phyloP scores from a whole-genome alignment of 768 basidiomycete species.

The Udeniomyces megalosporus region DNA sequence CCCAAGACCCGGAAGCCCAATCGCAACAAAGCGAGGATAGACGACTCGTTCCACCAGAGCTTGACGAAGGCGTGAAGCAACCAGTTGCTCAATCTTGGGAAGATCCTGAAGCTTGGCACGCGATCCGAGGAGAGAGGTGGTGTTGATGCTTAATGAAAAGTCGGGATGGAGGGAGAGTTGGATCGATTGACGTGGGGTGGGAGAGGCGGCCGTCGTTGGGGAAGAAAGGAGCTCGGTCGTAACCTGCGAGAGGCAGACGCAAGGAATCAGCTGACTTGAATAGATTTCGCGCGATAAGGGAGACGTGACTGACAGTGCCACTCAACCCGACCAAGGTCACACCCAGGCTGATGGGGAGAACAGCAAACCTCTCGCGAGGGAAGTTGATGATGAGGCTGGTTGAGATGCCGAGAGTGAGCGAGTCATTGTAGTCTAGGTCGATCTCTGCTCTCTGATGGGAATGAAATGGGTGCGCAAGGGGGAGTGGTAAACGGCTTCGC shows the following conservation, averaged over 20 bases:
- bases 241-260: too few species aligned
- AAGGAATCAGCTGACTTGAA: neutral
- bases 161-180: conserved; percentile 70
- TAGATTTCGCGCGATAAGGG: too few species aligned
- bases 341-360: conserved; percentile 52
- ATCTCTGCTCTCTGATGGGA: conserved; percentile 53
- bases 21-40: conserved; percentile 35
- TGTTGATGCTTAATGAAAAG: conserved; percentile 71
- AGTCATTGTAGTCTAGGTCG: conserved; percentile 69
- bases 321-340: conserved; percentile 72
- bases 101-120: conserved; percentile 95
- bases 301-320: conserved; percentile 49
- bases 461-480: neutral
- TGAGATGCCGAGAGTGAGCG: conserved; percentile 42
- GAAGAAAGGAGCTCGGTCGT: conserved; percentile 12
- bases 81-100: conserved; percentile 89
- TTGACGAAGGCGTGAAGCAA: conserved; percentile 63
- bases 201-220: conserved; percentile 23
- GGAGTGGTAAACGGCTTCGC: too few species aligned
- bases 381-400: conserved; percentile 32
- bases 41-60: conserved; percentile 34
- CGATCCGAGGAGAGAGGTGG: conserved; percentile 82
- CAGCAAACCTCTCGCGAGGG: conserved; percentile 34
- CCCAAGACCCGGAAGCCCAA: conserved; percentile 16
- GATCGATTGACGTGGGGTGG: conserved; percentile 39